phyloP scores from a whole-genome alignment of 371 early-diverging fungal species.

The Amoeboaphelidium protococcarum region DNA sequence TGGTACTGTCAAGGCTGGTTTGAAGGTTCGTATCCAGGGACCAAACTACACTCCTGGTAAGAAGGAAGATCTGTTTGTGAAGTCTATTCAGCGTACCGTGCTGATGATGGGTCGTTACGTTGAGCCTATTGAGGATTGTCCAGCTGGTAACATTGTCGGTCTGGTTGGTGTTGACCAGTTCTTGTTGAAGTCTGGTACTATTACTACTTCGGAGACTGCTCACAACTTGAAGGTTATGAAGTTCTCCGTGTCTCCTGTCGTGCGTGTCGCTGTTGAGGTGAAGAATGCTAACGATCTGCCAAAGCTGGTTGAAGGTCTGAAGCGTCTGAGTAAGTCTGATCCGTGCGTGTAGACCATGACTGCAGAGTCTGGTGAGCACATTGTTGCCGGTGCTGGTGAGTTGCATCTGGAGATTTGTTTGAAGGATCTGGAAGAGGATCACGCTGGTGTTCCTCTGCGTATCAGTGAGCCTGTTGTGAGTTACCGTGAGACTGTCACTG shows the following conservation, averaged over 20 bases:
- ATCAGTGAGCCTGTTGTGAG: slow-evolving; percentile 89
- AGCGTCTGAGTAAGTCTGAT: slow-evolving; percentile 89
- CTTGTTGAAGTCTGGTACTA: slow-evolving; percentile 97
- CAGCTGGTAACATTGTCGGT: slow-evolving; percentile 98
- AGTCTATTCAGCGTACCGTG: slow-evolving; percentile 92
- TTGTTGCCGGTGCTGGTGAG: slow-evolving; percentile 99
- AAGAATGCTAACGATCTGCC: slow-evolving; percentile 95
- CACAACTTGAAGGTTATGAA: slow-evolving; percentile 99
- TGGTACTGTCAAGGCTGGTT: slow-evolving; percentile 91
- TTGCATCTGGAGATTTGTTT: slow-evolving; percentile 98
- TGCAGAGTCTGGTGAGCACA: slow-evolving; percentile 89
- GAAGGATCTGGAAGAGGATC: slow-evolving; percentile 98
- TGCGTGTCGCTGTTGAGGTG: slow-evolving; percentile 85
- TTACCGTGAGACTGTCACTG: slow-evolving; percentile 86
- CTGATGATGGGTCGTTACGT: slow-evolving; percentile 98
- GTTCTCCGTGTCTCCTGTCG: slow-evolving; percentile 98
- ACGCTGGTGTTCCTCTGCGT: slow-evolving; percentile 90
- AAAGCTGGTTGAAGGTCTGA: slow-evolving; percentile 96
- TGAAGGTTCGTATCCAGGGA: slow-evolving; percentile 98
- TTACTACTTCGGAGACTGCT: slow-evolving; percentile 71
- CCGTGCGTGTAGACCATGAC: slow-evolving; percentile 89
- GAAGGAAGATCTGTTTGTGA: slow-evolving; percentile 84
- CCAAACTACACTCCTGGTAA: slow-evolving; percentile 86
- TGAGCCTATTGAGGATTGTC: slow-evolving; percentile 97
- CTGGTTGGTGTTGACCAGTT: slow-evolving; percentile 97